phyloP scores from a whole-genome alignment of 1,284 basidiomycete genomes.

The Irpex sp. region DNA sequence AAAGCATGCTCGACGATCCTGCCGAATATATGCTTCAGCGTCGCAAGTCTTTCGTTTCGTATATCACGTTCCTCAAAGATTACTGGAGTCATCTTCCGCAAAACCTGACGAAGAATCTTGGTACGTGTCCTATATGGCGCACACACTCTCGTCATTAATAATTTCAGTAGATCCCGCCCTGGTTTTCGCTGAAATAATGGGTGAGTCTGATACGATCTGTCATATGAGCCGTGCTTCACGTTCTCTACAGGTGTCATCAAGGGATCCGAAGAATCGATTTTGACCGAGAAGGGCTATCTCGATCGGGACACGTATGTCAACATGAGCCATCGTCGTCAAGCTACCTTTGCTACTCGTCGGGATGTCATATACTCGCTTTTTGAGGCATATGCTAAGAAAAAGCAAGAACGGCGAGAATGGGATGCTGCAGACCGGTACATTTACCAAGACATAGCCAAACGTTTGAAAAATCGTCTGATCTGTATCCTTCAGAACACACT shows the following conservation, averaged over 20 bases:
- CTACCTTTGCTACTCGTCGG: conserved; percentile 50
- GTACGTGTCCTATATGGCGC: conserved; percentile 26
- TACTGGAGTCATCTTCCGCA: conserved; percentile 70
- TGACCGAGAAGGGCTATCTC: conserved; percentile 34
- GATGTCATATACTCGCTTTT: conserved; percentile 54
- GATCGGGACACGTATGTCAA: conserved; percentile 40
- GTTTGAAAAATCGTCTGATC: neutral
- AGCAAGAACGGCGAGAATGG: conserved; percentile 40
- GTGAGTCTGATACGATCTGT: conserved; percentile 25
- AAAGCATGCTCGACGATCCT: conserved; percentile 7
- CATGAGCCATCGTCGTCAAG: conserved; percentile 48
- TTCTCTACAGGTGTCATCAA: conserved; percentile 65
- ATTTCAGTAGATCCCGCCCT: conserved; percentile 44
- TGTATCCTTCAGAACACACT: conserved; percentile 40
- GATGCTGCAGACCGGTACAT: conserved; percentile 63
- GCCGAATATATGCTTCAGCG: conserved; percentile 25
- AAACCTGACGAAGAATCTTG: conserved; percentile 49
- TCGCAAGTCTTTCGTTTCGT: conserved; percentile 38
- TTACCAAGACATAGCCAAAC: neutral
- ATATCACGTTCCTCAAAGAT: conserved; percentile 43
- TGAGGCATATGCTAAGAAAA: conserved; percentile 46
- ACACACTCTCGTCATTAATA: too few relatives aligned
- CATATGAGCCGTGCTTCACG: too few relatives aligned
- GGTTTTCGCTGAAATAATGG: conserved; percentile 67
- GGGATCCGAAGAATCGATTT: conserved; percentile 53